These are phyloP conservation scores for Tothia fuscella DNA, from an alignment of 2,329 filamentous ascomycete genomes.

Conservation along the genomic window DNA sequence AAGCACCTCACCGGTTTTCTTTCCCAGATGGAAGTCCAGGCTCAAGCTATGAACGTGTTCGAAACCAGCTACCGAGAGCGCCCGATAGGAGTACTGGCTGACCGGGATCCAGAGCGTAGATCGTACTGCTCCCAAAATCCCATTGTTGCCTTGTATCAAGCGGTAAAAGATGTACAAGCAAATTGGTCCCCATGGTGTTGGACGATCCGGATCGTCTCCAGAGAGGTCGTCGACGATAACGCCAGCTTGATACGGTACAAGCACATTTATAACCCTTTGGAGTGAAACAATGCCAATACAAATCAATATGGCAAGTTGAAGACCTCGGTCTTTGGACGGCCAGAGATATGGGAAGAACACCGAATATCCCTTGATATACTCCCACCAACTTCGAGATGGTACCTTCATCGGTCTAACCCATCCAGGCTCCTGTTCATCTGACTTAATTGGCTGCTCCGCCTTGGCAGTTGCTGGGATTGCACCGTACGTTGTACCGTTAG, in stretches of 20 bases:
- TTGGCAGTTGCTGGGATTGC: not conserved
- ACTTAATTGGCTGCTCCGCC: slow-evolving; percentile 6
- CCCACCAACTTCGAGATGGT: slow-evolving; percentile 86
- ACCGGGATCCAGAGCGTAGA: slow-evolving; percentile 92
- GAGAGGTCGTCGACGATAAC: slow-evolving; percentile 65
- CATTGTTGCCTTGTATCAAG: slow-evolving; percentile 78
- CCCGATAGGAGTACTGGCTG: slow-evolving; percentile 90
- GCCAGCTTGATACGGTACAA: slow-evolving; percentile 74
- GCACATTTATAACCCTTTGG: slow-evolving; percentile 74
- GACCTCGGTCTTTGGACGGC: slow-evolving; percentile 65
- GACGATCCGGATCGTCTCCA: slow-evolving; percentile 28
- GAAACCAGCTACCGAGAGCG: slow-evolving; percentile 87
- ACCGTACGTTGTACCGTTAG: slow-evolving; percentile 1
- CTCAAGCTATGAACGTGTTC: slow-evolving; percentile 94
- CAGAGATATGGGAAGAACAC: slow-evolving; percentile 95
- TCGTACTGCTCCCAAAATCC: slow-evolving; percentile 69
- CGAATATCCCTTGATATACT: slow-evolving; percentile 84
- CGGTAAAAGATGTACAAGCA: slow-evolving; percentile 66
- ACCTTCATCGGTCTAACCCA: slow-evolving; percentile 84
- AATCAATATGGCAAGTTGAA: slow-evolving; percentile 68
- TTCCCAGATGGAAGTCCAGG: slow-evolving; percentile 90
- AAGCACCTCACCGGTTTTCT: slow-evolving; percentile 90
- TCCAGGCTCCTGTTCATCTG: slow-evolving; percentile 46
- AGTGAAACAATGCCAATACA: slow-evolving; percentile 72
- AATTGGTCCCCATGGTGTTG: slow-evolving; percentile 63